Percentiles rank a stretch among this genome's conserved stretches.
Evolutionary conservation across 75 land plant species (phyloP).

Genomic region (Pinus tabuliformis): DNA sequence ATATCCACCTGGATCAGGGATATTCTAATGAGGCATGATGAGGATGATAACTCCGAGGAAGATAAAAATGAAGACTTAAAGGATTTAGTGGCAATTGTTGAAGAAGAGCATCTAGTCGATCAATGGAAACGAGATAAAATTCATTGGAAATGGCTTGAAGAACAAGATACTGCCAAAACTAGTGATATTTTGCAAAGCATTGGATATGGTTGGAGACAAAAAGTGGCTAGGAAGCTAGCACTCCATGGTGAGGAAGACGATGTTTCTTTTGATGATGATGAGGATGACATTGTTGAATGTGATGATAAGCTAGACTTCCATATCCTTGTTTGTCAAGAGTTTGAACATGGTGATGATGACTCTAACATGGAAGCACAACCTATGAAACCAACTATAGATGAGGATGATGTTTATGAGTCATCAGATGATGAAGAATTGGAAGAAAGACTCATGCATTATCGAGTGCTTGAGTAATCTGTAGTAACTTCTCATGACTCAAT

Average conservation of each 20-base stretch:
- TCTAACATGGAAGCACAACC: conserved; percentile 1
- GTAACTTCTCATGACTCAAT: too few relatives aligned
- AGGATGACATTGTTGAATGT: conserved; percentile 21
- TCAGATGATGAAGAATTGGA: conserved; percentile 83
- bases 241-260: conserved; percentile 45
- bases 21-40: conserved; percentile 33
- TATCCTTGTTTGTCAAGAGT: not conserved
- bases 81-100: conserved; percentile 66
- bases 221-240: conserved; percentile 18
- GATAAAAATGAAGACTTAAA: conserved; percentile 53
- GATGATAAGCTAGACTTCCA: not conserved
- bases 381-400: conserved; percentile 8
- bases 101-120: conserved; percentile 53
- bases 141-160: conserved; percentile 88
- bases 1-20: too few relatives aligned
- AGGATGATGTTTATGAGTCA: conserved; percentile 39
- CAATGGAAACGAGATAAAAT: conserved; percentile 63
- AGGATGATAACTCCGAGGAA: conserved; percentile 60
- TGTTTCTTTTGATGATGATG: conserved; percentile 25
- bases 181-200: conserved; percentile 65
- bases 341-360: not conserved
- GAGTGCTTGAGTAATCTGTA: conserved; percentile 37
- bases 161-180: conserved; percentile 81
- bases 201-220: conserved; percentile 7
- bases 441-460: conserved; percentile 26